Evolutionary conservation across 2,329 filamentous ascomycete species (phyloP).

Genomic region (Exophiala sp.): DNA sequence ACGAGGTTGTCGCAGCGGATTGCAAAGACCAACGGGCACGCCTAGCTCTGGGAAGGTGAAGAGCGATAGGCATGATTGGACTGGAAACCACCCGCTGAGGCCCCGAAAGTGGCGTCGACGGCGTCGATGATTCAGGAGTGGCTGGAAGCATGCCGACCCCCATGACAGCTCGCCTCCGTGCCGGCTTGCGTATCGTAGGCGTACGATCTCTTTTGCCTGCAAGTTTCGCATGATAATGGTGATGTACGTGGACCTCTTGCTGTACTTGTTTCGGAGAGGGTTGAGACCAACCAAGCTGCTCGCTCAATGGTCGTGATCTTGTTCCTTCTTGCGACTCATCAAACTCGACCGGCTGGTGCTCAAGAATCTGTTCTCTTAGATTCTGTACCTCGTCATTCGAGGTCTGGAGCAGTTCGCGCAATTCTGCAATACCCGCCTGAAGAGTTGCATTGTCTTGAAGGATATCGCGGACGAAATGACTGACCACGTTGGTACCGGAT

Average conservation of each 20-base stretch:
- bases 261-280: constrained; percentile 44
- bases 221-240: constrained; percentile 71
- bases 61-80: constrained; percentile 37
- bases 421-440: constrained; percentile 83
- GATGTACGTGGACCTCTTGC: constrained; percentile 83
- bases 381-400: constrained; percentile 92
- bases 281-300: constrained; percentile 60
- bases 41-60: constrained; percentile 46
- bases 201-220: constrained; percentile 52
- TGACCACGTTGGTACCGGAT: constrained; percentile 70
- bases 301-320: constrained; percentile 47
- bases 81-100: constrained; percentile 23
- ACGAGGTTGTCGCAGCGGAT: constrained; percentile 54
- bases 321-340: constrained; percentile 19
- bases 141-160: constrained; percentile 15
- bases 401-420: constrained; percentile 81
- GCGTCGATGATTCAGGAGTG: constrained; percentile 25
- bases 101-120: constrained; percentile 36
- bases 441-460: constrained; percentile 91
- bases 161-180: constrained; percentile 28
- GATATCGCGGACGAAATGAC: constrained; percentile 92
- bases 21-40: constrained; percentile 61
- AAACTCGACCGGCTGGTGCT: constrained; percentile 62
- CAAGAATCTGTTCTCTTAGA: constrained; percentile 71
- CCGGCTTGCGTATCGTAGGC: constrained; percentile 42